Evolutionary conservation across 345 rosid species (phyloP), one percentile per base, ranked within the genome.

Genomic region (Noccaea caerulescens): DNA sequence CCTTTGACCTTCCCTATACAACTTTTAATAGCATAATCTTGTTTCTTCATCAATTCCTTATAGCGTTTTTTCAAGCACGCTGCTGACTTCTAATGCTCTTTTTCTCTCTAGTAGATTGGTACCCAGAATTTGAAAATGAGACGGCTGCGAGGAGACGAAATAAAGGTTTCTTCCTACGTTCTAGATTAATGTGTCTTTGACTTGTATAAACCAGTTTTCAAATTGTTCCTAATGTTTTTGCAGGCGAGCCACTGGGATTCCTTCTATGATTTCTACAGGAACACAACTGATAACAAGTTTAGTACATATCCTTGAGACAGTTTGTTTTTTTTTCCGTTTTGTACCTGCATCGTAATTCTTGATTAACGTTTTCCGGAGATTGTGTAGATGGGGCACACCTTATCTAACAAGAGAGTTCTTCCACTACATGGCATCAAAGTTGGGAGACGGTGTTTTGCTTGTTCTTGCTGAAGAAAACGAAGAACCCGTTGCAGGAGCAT

Each of bases 161-260:
- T 93, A 79, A 89, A 84, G 98, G 98, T 93, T 51, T 30, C 13
- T 50, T 39, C 61, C 44, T 50, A 4, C 14, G 1, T 62, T 51
- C 9, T 54, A 14, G 18, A 44, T 7, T 38, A 3, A 38, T 9
- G 9, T 55, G 8, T 60, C 37, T 25, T 20, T 52, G 30, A 27
- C 30, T 2, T 27, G 30, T 27, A 27, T 27, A 27, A 27, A 27
- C 3, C 30, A 27, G 30, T 27, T 27, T 27, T 27, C 30, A 27
- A 2, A 27, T 39, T 65, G 52, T 54, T 76, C 51, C 14, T 32
- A 58, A 45, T 69, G 34, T 72, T 53, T 73, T 72, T 58, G 69
- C 93, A 93, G 98, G 98, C 88, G 61, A 82, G 59, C 71, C 93
- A 93, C 58, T 93, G 98, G 98, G 97, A 93, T 82, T 81, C 94